Percentiles rank a stretch among this genome's conserved stretches.
Conservation (phyloP, 345 rosid species). For the Adansonia digitata region DNA sequence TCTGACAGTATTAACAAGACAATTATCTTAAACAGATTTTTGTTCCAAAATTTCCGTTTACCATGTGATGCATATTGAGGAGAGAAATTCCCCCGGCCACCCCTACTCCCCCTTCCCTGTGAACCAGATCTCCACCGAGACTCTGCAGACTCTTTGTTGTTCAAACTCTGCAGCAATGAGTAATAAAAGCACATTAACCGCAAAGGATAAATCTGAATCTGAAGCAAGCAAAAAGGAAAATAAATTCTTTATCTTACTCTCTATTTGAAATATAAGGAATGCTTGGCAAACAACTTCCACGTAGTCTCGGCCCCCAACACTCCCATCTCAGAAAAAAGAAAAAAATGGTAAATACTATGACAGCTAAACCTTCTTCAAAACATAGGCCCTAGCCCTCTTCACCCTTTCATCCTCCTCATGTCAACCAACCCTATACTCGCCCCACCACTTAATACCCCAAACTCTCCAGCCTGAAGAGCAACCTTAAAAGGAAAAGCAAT, state of each 20-base stretch:
- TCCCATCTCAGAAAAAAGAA: not conserved
- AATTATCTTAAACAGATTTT: conserved; percentile 5
- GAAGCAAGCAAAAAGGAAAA: not conserved
- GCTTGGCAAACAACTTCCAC: not conserved
- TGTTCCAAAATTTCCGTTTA: conserved; percentile 20
- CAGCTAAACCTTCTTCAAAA: not conserved
- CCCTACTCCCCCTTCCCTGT: conserved; percentile 59
- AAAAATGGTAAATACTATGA: not conserved
- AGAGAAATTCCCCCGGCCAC: conserved; percentile 47
- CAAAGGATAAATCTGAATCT: conserved; percentile 13
- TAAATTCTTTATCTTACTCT: not conserved
- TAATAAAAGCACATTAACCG: not conserved
- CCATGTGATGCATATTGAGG: conserved; percentile 56
- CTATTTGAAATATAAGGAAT: not conserved
- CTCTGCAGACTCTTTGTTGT: conserved; percentile 66
- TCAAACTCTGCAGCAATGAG: conserved; percentile 39
- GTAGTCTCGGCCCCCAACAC: not conserved
- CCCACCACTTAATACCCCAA: not conserved
- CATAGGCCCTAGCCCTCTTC: not conserved
- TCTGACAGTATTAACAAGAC: not conserved
- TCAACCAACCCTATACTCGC: not conserved
- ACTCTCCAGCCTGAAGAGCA: not conserved
- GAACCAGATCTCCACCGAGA: conserved; percentile 66
- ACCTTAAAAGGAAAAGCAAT: not conserved
- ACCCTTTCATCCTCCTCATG: not conserved